Evolutionary conservation across 495 filamentous ascomycete genomes (phyloP).

Genomic region (Aspergillus bridgeri): DNA sequence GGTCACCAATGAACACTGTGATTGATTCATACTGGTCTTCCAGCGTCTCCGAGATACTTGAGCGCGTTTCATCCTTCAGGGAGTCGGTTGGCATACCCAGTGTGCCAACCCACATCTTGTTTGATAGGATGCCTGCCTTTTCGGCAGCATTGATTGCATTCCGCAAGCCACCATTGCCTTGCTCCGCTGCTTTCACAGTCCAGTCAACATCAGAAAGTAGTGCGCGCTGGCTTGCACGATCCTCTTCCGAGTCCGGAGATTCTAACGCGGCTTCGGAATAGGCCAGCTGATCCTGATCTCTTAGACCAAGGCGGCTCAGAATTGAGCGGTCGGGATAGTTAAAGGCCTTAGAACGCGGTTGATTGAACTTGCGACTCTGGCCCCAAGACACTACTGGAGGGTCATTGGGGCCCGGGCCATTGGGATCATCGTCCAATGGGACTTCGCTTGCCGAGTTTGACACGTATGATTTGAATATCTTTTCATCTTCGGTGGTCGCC

Average conservation of each 20-base stretch:
- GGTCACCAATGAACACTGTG: slow-evolving; percentile 75
- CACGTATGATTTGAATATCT: slow-evolving; percentile 55
- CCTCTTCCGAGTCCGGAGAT: slow-evolving; percentile 10
- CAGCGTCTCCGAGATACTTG: slow-evolving; percentile 74
- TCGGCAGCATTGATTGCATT: slow-evolving; percentile 76
- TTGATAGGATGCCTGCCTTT: slow-evolving; percentile 52
- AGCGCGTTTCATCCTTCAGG: slow-evolving; percentile 62
- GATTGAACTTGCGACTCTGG: slow-evolving; percentile 56
- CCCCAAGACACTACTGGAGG: slow-evolving; percentile 66
- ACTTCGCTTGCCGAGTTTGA: slow-evolving; percentile 29
- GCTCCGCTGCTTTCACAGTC: slow-evolving; percentile 73
- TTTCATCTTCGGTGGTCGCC: slow-evolving; percentile 53
- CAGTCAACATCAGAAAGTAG: slow-evolving; percentile 63
- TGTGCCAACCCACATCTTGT: slow-evolving; percentile 79
- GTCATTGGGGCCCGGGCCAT: slow-evolving; percentile 51
- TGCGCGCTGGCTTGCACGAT: slow-evolving; percentile 44
- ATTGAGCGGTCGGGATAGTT: slow-evolving; percentile 64
- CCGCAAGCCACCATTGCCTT: slow-evolving; percentile 81
- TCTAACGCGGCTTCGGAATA: slow-evolving; percentile 3
- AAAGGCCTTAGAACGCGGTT: slow-evolving; percentile 68
- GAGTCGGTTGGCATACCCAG: slow-evolving; percentile 85
- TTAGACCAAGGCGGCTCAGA: slow-evolving; percentile 51
- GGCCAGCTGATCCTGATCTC: not conserved
- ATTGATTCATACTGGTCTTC: slow-evolving; percentile 72
- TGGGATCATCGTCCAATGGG: slow-evolving; percentile 25